Conservation (phyloP, 331 rosid species). For the Stylosanthes scabra region DNA sequence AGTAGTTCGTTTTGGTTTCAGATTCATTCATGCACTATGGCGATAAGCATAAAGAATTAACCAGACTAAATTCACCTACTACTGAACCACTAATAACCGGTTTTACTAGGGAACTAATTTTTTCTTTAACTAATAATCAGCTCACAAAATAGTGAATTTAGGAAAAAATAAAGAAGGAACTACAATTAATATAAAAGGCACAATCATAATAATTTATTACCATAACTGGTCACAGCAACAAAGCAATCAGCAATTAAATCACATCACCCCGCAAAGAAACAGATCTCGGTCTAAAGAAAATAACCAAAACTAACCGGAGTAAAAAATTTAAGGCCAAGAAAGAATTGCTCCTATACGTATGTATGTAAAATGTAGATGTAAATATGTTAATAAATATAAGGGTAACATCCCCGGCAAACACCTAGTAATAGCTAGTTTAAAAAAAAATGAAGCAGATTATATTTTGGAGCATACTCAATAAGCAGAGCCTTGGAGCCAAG, state of each 20-base stretch:
- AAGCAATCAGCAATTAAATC: constrained; percentile 35
- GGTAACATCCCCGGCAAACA: constrained; percentile 54
- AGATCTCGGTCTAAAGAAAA: constrained; percentile 39
- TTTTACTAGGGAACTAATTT: too few species aligned
- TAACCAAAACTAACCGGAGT: constrained; percentile 42
- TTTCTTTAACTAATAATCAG: too few species aligned
- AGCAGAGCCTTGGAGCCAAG: constrained; percentile 47
- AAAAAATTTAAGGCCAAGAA: constrained; percentile 39
- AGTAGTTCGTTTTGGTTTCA: too few species aligned
- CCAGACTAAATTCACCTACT: too few species aligned
- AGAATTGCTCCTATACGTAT: constrained; percentile 51
- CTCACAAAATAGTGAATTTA: too few species aligned
- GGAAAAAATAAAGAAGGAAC: neutral
- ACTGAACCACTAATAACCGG: too few species aligned
- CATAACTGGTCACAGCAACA: constrained; percentile 35
- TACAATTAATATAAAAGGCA: neutral
- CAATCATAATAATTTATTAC: constrained; percentile 52
- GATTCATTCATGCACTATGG: too few species aligned
- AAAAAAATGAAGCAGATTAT: neutral
- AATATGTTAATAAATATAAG: constrained; percentile 38
- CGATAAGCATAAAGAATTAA: too few species aligned
- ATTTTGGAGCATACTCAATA: constrained; percentile 48
- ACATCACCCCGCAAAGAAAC: constrained; percentile 36
- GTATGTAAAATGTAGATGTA: constrained; percentile 14
- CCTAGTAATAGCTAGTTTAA: constrained; percentile 9